phyloP scores from a whole-genome alignment of 306 rosid species.

The Vigna unguiculata region DNA sequence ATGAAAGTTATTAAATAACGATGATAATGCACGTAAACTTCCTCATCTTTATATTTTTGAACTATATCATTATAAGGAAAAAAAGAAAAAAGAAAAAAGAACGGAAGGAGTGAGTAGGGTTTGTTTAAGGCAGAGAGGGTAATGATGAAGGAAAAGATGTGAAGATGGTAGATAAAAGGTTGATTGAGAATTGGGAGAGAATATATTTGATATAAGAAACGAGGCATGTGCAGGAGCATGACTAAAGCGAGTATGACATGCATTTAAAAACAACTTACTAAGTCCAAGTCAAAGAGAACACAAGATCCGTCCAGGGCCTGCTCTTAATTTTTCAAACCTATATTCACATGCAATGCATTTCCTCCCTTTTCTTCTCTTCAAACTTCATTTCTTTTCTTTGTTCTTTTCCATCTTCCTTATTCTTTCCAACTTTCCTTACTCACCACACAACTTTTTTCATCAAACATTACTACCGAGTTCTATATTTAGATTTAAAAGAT shows the following conservation, averaged over 20 bases:
- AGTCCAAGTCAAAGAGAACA: constrained; percentile 33
- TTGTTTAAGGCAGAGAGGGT: neutral
- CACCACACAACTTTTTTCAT: neutral
- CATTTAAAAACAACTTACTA: constrained; percentile 17
- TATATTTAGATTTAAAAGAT: no score
- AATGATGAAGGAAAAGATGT: constrained; percentile 13
- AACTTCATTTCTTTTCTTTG: neutral
- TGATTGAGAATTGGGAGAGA: neutral
- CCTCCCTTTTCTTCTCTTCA: constrained; percentile 24
- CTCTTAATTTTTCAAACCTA: constrained; percentile 9
- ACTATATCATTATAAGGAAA: no score
- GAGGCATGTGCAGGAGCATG: constrained; percentile 15
- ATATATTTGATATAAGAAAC: neutral
- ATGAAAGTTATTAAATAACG: no score
- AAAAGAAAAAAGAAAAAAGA: neutral
- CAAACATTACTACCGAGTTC: no score
- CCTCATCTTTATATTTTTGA: no score
- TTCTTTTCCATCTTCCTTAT: constrained; percentile 7
- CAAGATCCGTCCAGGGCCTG: constrained; percentile 49
- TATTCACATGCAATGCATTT: neutral
- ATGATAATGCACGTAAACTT: no score
- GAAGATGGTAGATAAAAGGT: neutral
- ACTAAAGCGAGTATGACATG: constrained; percentile 7
- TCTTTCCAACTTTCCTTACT: neutral
- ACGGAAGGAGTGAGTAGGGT: neutral